Base-by-base conservation (phyloP, 257 asterid genomes). In the Fraxinus quadrangulata region DNA sequence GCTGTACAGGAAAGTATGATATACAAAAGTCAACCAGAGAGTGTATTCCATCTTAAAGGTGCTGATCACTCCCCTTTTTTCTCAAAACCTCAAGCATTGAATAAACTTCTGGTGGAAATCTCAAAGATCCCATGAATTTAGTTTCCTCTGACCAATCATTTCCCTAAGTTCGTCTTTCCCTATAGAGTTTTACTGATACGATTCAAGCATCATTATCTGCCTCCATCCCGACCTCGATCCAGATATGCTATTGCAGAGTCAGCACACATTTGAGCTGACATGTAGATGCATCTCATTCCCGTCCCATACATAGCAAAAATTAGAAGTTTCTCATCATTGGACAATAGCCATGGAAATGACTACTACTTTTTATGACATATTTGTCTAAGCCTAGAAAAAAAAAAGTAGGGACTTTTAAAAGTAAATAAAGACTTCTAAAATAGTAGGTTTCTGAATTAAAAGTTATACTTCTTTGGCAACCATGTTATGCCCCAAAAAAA, bases 41-140 rank as follows among this genome's bases (percentile, higher is more conserved):
- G 68, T 13, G 96, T 89, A 74, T 93, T 92, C 82, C 85, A 81
- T 51, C 87, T 96, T 9, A 96, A 86, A 88, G 99, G 97, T 33
- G 92, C 97, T 3, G 99, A 96, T 76, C 99, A 96, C 84, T 92
- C 99, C 0, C 99, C 99, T 0, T 96, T 93, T 82, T 96, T 96
- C 89, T 96, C 99, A 2, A 96, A 92, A 84, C 99, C 99, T 76
- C 99, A 93, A 86, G 98, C 96, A 47, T 79, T 96, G 69, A 97
- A 96, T 83, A 96, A 86, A 84, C 77, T 83, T 67, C 83, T 96
- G 74, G 91, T 90, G n/a, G 98, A 96, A 76, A 90, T 96, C 79
- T 90, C 99, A 26, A 89, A 78, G 86, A 87, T 89, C 82, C 86
- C 83, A 16, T 85, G 82, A 87, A 72, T 59, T 65, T 59, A 59